Evolutionary conservation across 371 early-diverging fungal species (phyloP).

Genomic region (Circinella minor): DNA sequence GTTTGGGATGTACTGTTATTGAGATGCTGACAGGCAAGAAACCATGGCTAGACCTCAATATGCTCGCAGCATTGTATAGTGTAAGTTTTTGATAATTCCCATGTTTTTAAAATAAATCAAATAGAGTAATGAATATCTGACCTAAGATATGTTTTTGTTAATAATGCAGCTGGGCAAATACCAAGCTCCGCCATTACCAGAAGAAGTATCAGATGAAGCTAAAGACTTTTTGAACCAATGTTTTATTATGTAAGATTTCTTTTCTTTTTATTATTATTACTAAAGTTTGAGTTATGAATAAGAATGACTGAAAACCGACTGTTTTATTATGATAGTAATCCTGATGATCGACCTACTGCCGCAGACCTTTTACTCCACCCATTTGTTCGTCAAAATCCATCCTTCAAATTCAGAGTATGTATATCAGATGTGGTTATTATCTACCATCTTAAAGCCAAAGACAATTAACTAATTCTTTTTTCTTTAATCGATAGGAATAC

Average conservation of each 20-base stretch:
- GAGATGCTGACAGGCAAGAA: conserved; percentile 96
- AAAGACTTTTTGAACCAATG: conserved; percentile 79
- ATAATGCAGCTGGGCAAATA: conserved; percentile 73
- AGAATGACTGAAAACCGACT: not conserved
- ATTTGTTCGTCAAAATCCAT: conserved; percentile 56
- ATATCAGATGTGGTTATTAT: no score
- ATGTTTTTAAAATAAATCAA: not conserved
- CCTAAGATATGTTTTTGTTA: conserved; percentile 1
- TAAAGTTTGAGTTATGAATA: not conserved
- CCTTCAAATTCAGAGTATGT: conserved; percentile 62
- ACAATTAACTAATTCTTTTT: not conserved
- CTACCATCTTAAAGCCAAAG: no score
- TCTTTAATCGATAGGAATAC: not conserved
- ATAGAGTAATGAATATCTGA: no score
- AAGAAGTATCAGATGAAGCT: conserved; percentile 67
- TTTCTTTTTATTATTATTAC: not conserved
- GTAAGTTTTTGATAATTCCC: conserved; percentile 26
- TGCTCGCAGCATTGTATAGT: conserved; percentile 87
- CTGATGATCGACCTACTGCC: conserved; percentile 71
- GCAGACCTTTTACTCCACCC: conserved; percentile 61
- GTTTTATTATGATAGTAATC: conserved; percentile 44
- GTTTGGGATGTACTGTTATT: conserved; percentile 92
- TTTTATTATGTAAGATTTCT: conserved; percentile 64
- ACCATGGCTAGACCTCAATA: conserved; percentile 88
- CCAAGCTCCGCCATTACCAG: conserved; percentile 82